Evolutionary conservation across 192 early-diverging fungal genomes (phyloP), one percentile per base, ranked within the genome.

Genomic region (Backusella liffmaniae): DNA sequence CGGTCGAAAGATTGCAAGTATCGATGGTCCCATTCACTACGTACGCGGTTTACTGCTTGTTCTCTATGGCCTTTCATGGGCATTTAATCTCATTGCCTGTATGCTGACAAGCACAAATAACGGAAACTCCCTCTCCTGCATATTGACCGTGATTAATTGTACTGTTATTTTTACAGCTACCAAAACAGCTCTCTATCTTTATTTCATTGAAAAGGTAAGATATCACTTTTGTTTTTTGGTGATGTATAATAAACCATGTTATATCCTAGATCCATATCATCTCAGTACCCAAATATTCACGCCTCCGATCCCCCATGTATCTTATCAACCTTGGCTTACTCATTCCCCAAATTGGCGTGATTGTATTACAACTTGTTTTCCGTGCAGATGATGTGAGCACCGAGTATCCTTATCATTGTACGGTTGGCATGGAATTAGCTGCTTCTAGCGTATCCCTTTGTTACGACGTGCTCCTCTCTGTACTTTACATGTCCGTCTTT

Each of bases 41-140:
- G 75, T 82, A 2, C 82, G 86, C 5, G 75, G 70, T 1, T 77
- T 87, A 16, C 74, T 87, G 36, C 72, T 85, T 35, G 26, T 41
- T 7, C 76, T 87, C 16, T 85, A 83, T 46, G 23, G 76, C 1
- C 13, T 81, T n/a, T 79, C 82, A 9, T 87, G 86, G 86, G 79
- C 80, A 29, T 87, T 83, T 70, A 78, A 82, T 26, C 13, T 87
- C 42, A 78, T 82, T 26, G 77, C 82, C 0, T 79, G 81, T 16
- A 76, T 85, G 76, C 65, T 83, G 0, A 84, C 78, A 32, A 84
- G 84, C 65, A 87, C 86, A 37, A 87, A 87, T 73, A 80, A 87
- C 66, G 71, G 68, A 36, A 87, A 87, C 53, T 41, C 67, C 12
- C 70, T 83, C 32, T 83, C 84, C 16, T 86, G 84, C 66, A 18